A percentile compares a stretch with the other conserved stretches of the same genome.
Evolutionary conservation across 2,329 filamentous ascomycete species (phyloP).

Genomic region (Fusarium pilosicola): DNA sequence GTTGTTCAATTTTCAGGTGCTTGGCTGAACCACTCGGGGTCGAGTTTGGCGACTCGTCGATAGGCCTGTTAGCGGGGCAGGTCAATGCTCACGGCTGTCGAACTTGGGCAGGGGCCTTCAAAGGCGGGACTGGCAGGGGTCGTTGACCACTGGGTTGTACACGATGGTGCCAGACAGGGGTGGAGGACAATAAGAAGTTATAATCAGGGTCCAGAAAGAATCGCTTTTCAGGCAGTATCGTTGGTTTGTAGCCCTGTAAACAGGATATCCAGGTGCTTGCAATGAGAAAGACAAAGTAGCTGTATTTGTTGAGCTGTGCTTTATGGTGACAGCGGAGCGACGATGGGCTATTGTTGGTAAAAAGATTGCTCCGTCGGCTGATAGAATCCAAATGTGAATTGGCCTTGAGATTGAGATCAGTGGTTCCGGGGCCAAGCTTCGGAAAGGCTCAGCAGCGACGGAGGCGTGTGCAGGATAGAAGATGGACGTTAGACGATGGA

Average conservation of each 20-base stretch:
- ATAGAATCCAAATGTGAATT: not conserved
- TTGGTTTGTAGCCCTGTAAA: not conserved
- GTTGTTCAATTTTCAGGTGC: conserved; percentile 36
- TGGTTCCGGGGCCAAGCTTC: not conserved
- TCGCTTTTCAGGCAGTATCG: conserved; percentile 16
- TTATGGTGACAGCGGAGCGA: not conserved
- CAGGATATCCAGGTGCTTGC: not conserved
- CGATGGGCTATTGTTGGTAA: not conserved
- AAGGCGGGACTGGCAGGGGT: conserved; percentile 35
- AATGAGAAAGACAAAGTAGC: not conserved
- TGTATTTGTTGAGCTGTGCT: not conserved
- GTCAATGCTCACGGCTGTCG: conserved; percentile 40
- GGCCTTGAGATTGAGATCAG: not conserved
- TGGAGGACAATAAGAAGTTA: conserved; percentile 10
- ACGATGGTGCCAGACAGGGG: conserved; percentile 32
- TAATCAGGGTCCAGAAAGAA: conserved; percentile 36
- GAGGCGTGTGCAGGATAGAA: conserved; percentile 8
- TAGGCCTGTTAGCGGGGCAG: conserved; percentile 41
- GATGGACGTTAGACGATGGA: conserved; percentile 27
- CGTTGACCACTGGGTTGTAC: conserved; percentile 22
- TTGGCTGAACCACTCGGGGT: conserved; percentile 30
- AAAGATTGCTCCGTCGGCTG: not conserved
- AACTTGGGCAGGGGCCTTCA: conserved; percentile 30
- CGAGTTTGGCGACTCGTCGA: conserved; percentile 31
- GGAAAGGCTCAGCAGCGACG: not conserved